Conservation (phyloP, 441 rosid genomes). For the Hura crepitans region DNA sequence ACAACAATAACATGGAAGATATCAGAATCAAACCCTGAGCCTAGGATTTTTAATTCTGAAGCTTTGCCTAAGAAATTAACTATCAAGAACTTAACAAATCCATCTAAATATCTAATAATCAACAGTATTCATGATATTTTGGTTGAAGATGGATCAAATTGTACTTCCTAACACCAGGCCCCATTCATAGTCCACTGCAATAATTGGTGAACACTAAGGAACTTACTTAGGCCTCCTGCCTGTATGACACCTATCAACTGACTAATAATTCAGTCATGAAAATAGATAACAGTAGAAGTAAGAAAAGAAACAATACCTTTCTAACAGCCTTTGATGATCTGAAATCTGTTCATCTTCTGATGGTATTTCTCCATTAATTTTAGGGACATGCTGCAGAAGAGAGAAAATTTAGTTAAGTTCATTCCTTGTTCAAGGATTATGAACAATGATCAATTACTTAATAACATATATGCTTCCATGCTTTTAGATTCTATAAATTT, state of each 20-base stretch:
- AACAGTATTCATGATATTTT: not conserved
- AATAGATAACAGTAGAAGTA: not conserved
- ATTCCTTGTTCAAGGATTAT: not conserved
- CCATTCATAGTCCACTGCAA: not conserved
- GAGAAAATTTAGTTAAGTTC: constrained; percentile 6
- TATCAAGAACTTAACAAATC: not conserved
- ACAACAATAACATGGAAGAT: not conserved
- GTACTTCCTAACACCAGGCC: not conserved
- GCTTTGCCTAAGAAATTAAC: not conserved
- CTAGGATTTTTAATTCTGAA: not conserved
- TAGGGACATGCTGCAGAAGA: constrained; percentile 73
- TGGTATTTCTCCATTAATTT: constrained; percentile 78
- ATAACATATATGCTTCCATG: not conserved
- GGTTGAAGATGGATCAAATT: not conserved
- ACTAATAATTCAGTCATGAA: not conserved
- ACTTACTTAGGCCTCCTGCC: not conserved
- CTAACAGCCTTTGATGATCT: constrained; percentile 77
- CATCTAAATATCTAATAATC: not conserved
- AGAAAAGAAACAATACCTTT: constrained; percentile 45
- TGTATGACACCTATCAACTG: not conserved
- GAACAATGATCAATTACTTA: not conserved
- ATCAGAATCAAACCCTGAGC: not conserved
- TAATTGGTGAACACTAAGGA: not conserved
- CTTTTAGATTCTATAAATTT: not conserved
- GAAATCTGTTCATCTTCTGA: constrained; percentile 72